Evolutionary conservation across 257 asterid genomes (phyloP), one percentile per base, ranked within the genome.

Genomic region (Solanum pennellii): DNA sequence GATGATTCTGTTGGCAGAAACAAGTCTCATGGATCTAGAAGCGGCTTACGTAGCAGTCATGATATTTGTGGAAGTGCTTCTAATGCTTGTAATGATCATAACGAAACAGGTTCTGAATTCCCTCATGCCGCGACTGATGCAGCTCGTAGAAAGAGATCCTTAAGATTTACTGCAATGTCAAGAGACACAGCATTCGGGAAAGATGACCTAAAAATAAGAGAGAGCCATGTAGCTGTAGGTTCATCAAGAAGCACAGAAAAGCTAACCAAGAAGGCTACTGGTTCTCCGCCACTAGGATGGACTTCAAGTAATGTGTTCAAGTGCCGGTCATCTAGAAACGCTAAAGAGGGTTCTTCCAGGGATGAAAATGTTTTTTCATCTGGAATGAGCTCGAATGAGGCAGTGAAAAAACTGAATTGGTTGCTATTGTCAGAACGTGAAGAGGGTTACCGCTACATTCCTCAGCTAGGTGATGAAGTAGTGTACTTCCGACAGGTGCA

Each of bases 381-480:
- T 89, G 93, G 89, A 89, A 89, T 72, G 86, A 87, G 82, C 90
- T 86, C 79, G 21, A 87, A 73, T 31, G 85, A 49, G 76, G 76
- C 56, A 85, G 89, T 89, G 12, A 91, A 62, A 86, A 95, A 94
- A 84, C 35, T 89, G 56, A 94, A 94, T 89, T 97, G 98, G 98
- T 91, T 97, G 89, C 87, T 97, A 90, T 90, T 97, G 90, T 73
- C 92, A 3, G 93, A 93, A 93, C 96, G 93, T 90, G 99, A 94
- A 85, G 98, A 90, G 88, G 98, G 98, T 85, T 94, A 92, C 88
- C 98, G 98, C 71, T 95, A 95, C 92, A 94, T 97, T 86, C 99
- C 99, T 88, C 99, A 97, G 97, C 95, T 95, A 72, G 98, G 98
- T 71, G 99, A 97, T 89, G 94, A 93, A 94, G 98, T 97, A 86